Base-by-base conservation (phyloP, 176 grass and related monocot species). In the Saccharum officinarum region DNA sequence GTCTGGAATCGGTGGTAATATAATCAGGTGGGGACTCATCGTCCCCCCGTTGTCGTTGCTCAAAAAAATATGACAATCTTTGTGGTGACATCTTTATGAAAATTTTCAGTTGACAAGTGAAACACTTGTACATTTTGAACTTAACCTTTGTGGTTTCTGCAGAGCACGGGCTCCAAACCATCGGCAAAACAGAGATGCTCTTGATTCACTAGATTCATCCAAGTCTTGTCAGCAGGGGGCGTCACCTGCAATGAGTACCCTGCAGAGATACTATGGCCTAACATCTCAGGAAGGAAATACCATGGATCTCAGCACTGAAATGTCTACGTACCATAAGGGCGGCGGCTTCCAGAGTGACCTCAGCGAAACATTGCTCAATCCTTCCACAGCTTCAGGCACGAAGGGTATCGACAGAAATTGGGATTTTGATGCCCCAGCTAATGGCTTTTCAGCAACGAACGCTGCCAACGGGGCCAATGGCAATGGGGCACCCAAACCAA, bases 181-280 rank as follows among this genome's bases (percentile, higher is more conserved):
- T 89, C 78, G 37, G 45, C 89, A 77, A 59, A 66, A 49, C 36
- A 86, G 69, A 69, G 78, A 84, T 1, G n/a, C 26, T 61, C 18
- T 30, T 46, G 64, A 77, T 83, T 75, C 78, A 4, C 14, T 36
- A 39, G 63, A 77, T 83, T 78, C 78, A 4, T 31, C 20, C 36
- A 89, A 76, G 8, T 78, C 73, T 78, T 46, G 22, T 47, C 55
- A 82, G 3, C 87, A 85, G 34, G 80, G 17, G 34, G 80, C 61
- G 8, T 95, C 96, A 22, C 78, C 90, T 33, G 89, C 91, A 71
- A 98, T 95, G 91, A 87, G 86, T 83, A 91, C 65, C 68, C 85
- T 94, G 28, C 91, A 91, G 83, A 82, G 87, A 87, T 94, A 92
- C 78, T 94, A 95, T 15, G 89, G 86, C n/a, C 86, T 95, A 30